Percentiles rank a stretch among this genome's conserved stretches.
Evolutionary conservation across 495 filamentous ascomycete species (phyloP).

Genomic region (Alectoria sarmentosa): DNA sequence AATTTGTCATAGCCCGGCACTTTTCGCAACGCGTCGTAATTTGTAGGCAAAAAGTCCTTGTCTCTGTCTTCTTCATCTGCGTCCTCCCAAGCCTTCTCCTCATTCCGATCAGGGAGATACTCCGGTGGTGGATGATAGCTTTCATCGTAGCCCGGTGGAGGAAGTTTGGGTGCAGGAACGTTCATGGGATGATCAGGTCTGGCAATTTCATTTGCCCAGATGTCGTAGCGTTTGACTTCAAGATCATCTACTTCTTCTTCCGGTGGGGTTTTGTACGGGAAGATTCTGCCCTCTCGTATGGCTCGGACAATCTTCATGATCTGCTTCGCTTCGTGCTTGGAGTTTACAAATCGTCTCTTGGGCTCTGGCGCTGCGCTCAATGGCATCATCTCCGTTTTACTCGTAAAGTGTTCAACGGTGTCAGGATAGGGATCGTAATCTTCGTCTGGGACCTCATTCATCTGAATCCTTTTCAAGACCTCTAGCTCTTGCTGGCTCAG

Average conservation of each 20-base stretch:
- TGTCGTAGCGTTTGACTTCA: conserved; percentile 71
- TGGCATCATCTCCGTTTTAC: conserved; percentile 86
- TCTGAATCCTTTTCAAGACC: conserved; percentile 78
- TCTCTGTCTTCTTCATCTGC: conserved; percentile 85
- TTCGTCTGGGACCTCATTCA: conserved; percentile 81
- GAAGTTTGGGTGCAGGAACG: conserved; percentile 90
- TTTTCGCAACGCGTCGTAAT: conserved; percentile 74
- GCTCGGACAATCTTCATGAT: conserved; percentile 98
- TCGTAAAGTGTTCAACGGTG: conserved; percentile 87
- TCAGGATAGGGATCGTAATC: conserved; percentile 91
- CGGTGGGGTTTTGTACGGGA: conserved; percentile 78
- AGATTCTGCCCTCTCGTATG: conserved; percentile 86
- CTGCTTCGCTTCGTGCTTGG: conserved; percentile 95
- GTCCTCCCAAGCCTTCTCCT: conserved; percentile 83
- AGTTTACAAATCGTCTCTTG: conserved; percentile 90
- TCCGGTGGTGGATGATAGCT: conserved; percentile 96
- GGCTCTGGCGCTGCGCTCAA: conserved; percentile 91
- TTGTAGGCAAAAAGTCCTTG: conserved; percentile 76
- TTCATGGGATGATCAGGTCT: conserved; percentile 87
- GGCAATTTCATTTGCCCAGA: conserved; percentile 88
- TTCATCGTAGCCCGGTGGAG: conserved; percentile 89
- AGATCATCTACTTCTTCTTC: conserved; percentile 65
- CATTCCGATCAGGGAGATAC: conserved; percentile 79
- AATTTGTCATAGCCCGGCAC: conserved; percentile 90
- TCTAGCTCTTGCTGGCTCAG: conserved; percentile 84